Evolutionary conservation across 495 filamentous ascomycete genomes (phyloP).

Genomic region (Lasiosphaeria ovina): DNA sequence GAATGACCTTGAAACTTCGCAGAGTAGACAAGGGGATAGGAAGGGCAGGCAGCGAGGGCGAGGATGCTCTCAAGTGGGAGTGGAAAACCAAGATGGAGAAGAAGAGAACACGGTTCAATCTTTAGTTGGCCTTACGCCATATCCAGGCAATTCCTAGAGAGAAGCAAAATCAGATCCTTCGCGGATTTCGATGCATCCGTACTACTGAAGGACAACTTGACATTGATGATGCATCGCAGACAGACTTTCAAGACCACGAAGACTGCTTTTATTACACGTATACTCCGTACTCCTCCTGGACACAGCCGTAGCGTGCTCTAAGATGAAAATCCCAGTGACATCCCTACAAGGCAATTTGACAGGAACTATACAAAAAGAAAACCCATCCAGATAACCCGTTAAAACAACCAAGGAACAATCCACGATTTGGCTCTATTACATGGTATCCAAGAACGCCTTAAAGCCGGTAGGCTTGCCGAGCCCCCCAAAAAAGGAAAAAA

Average conservation of each 20-base stretch:
- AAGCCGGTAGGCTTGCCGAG: neutral
- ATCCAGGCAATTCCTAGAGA: neutral
- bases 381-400: neutral
- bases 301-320: too few species aligned
- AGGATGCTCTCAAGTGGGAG: slow-evolving; percentile 72
- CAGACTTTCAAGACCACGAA: too few species aligned
- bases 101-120: slow-evolving; percentile 84
- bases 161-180: neutral
- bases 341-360: too few species aligned
- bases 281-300: too few species aligned
- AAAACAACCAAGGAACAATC: neutral
- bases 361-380: neutral
- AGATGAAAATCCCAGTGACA: too few species aligned
- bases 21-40: slow-evolving; percentile 90
- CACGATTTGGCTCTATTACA: neutral
- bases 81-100: slow-evolving; percentile 96
- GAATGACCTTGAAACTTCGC: slow-evolving; percentile 78
- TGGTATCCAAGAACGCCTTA: neutral
- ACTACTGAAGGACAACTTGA: too few species aligned
- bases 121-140: slow-evolving; percentile 44
- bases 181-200: too few species aligned
- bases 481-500: neutral
- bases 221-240: too few species aligned
- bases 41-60: slow-evolving; percentile 69
- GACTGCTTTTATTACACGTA: too few species aligned